These are phyloP conservation scores for Aspergillus pseudonomiae DNA, from an alignment of 2,329 filamentous ascomycete species.

Conservation along the genomic window DNA sequence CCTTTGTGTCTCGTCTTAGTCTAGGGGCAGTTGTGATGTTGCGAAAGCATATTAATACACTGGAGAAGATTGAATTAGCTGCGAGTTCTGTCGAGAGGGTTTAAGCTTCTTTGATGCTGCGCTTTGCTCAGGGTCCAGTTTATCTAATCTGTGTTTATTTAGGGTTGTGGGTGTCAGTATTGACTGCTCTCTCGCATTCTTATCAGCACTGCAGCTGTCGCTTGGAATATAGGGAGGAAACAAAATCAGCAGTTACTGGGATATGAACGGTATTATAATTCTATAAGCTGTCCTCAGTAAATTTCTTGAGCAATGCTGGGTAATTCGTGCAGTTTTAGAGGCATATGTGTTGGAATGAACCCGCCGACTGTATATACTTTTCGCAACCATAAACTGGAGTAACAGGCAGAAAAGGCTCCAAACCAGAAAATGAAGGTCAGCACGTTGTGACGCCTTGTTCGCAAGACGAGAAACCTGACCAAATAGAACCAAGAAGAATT, in stretches of 20 bases:
- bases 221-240: not conserved
- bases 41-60: constrained; percentile 27
- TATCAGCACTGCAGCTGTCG: not conserved
- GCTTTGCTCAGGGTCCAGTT: not conserved
- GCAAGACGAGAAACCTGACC: not conserved
- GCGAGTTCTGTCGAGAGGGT: not conserved
- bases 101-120: not conserved
- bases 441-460: not conserved
- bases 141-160: not conserved
- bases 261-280: not conserved
- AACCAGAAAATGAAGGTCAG: not conserved
- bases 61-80: constrained; percentile 29
- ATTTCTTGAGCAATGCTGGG: not conserved
- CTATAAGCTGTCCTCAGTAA: not conserved
- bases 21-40: constrained; percentile 38
- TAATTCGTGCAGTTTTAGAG: too few relatives aligned
- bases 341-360: not conserved
- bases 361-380: not conserved
- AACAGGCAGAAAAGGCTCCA: not conserved
- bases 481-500: not conserved
- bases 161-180: not conserved
- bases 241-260: not conserved
- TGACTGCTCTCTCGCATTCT: not conserved
- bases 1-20: constrained; percentile 36
- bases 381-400: not conserved